These are phyloP conservation scores for Cyberlindnera euphorbiiphila DNA, from an alignment of 805 yeast species.

Conservation along the genomic window DNA sequence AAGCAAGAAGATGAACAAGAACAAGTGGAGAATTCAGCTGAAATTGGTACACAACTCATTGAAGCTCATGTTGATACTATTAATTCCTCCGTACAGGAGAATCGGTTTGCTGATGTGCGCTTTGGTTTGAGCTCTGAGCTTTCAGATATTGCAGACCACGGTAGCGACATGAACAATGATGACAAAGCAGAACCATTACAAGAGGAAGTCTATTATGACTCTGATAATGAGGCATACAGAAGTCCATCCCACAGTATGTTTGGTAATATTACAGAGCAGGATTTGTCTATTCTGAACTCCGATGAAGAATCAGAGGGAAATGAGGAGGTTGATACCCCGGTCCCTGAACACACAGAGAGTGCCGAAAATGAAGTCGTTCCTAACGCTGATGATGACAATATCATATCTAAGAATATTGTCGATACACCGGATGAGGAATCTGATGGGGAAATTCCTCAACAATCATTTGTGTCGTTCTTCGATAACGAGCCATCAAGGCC, in stretches of 20 bases:
- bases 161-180: too few relatives aligned
- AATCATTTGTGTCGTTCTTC: slow-evolving; percentile 23
- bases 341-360: too few relatives aligned
- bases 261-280: slow-evolving; percentile 19
- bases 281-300: slow-evolving; percentile 8
- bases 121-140: too few relatives aligned
- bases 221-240: slow-evolving; percentile 23
- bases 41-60: too few relatives aligned
- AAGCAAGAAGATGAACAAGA: too few relatives aligned
- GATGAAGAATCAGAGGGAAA: slow-evolving; percentile 2
- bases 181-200: background rate
- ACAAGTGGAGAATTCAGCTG: too few relatives aligned
- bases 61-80: too few relatives aligned
- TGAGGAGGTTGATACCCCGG: background rate
- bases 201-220: slow-evolving; percentile 24
- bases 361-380: background rate
- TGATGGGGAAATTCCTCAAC: slow-evolving; percentile 1
- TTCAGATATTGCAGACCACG: background rate
- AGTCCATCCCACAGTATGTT: slow-evolving; percentile 26
- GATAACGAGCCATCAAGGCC: slow-evolving; percentile 2
- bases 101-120: too few relatives aligned
- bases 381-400: background rate
- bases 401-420: background rate
- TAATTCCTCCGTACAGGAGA: too few relatives aligned
- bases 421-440: background rate